phyloP scores from a whole-genome alignment of 1,284 basidiomycete genomes.

The Earliella scabrosa region DNA sequence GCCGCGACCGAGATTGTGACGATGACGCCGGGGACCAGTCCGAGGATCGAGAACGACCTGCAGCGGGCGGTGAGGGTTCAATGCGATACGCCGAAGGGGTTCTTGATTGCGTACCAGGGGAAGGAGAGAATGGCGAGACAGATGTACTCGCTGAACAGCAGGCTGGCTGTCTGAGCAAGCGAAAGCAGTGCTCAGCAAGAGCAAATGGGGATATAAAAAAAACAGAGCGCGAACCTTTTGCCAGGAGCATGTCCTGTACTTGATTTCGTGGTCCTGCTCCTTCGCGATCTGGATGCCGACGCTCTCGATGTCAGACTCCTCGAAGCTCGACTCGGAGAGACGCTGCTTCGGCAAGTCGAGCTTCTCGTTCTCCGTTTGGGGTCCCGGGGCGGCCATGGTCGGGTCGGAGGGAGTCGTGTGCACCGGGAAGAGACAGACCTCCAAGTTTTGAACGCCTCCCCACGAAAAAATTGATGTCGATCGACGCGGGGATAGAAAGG shows the following conservation, averaged over 20 bases:
- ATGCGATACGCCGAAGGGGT: too few relatives aligned
- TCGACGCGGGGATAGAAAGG: background rate
- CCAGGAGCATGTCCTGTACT: conserved; percentile 51
- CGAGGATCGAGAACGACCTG: conserved; percentile 60
- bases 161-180: conserved; percentile 45
- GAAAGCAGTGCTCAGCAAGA: too few relatives aligned
- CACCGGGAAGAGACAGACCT: background rate
- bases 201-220: too few relatives aligned
- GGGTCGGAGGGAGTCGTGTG: background rate
- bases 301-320: conserved; percentile 12
- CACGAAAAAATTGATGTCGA: background rate
- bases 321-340: conserved; percentile 8
- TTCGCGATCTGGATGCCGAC: conserved; percentile 34
- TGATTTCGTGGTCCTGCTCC: conserved; percentile 43
- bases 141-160: conserved; percentile 55
- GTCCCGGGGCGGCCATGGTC: background rate
- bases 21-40: conserved; percentile 53
- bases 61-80: too few relatives aligned
- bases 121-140: conserved; percentile 56
- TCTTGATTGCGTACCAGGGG: conserved; percentile 50
- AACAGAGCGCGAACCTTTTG: conserved; percentile 47
- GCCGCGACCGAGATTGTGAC: conserved; percentile 46
- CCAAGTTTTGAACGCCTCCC: background rate
- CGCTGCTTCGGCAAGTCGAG: background rate
- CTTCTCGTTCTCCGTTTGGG: background rate